phyloP scores from a whole-genome alignment of 345 rosid species.

The Camelina sativa region DNA sequence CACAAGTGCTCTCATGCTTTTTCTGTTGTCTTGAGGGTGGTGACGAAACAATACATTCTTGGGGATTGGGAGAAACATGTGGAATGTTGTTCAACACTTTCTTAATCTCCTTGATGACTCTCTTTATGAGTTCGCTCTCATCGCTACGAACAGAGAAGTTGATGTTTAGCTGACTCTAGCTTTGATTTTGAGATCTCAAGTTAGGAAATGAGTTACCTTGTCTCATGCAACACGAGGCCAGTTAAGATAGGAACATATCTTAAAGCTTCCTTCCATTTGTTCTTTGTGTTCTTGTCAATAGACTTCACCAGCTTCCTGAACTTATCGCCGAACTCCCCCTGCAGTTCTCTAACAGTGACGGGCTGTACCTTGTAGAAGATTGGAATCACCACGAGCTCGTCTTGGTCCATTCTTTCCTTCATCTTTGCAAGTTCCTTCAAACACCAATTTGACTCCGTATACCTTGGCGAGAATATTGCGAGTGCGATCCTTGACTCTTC shows the following conservation, averaged over 20 bases:
- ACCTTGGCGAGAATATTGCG: slow-evolving; percentile 8
- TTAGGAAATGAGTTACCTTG: no score
- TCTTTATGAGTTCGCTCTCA: no score
- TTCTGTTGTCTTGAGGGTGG: no score
- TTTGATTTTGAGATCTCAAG: no score
- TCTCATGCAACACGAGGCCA: no score
- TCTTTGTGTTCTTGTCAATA: background rate
- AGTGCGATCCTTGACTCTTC: slow-evolving; percentile 5
- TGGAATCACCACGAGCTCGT: slow-evolving; percentile 1
- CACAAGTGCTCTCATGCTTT: no score
- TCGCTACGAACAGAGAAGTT: no score
- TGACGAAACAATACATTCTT: no score
- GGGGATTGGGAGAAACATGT: no score
- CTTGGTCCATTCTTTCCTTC: background rate
- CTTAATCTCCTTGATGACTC: no score
- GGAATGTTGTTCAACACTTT: no score
- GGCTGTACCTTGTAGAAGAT: slow-evolving; percentile 12
- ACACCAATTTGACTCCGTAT: slow-evolving; percentile 16
- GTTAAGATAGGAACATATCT: background rate
- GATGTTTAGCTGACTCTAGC: no score
- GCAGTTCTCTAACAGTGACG: background rate
- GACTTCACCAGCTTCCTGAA: background rate
- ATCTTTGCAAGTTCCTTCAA: slow-evolving; percentile 17
- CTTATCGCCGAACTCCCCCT: slow-evolving; percentile 6
- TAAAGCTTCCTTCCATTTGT: slow-evolving; percentile 12